Base-by-base conservation (phyloP, 179 eudicot genomes). In the Heliamphora pulchella region DNA sequence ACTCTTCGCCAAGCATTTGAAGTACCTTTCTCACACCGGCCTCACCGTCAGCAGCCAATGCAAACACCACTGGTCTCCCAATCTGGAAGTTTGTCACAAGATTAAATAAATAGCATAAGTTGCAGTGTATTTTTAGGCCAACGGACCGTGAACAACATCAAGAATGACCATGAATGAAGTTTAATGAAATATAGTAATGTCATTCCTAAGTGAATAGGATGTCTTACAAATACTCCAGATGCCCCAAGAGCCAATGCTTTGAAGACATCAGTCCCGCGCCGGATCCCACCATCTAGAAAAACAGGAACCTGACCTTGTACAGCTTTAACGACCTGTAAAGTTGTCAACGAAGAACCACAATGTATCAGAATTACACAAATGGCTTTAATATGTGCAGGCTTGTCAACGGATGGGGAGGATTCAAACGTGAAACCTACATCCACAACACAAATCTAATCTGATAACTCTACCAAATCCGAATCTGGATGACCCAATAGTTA, bases 211-310 rank as follows among this genome's bases (percentile, higher is more conserved):
- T 0, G 31, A 31, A 31, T 31, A 31, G 31, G 31, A 31, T 31
- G 31, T 31, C 77, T 74, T 74, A 74, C 63, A 74, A 74, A 89
- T 50, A 93, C 82, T 51, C 92, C 98, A 8, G 92, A 82, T 22
- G 98, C 98, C 47, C 98, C 98, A 43, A 93, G 92, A 67, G 97
- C 97, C 76, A 93, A 83, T 77, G 98, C 94, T 85, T 93, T 93
- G 85, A 93, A 93, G 75, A 93, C 93, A 82, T 93, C 98, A 5
- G 98, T 92, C 41, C 98, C 97, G 48, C 98, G 98, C 48, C 92
- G 86, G 39, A 93, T 83, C 70, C 98, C 98, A 58, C 98, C 97
- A 81, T 93, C 98, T 80, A 93, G 64, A 83, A 90, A 92, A 22
- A 93, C 92, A 1, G 97, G 98, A 70, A 93, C 78, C 72, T 76